Evolutionary conservation across 2,329 filamentous ascomycete species (phyloP).

Genomic region (Botrytis porri): DNA sequence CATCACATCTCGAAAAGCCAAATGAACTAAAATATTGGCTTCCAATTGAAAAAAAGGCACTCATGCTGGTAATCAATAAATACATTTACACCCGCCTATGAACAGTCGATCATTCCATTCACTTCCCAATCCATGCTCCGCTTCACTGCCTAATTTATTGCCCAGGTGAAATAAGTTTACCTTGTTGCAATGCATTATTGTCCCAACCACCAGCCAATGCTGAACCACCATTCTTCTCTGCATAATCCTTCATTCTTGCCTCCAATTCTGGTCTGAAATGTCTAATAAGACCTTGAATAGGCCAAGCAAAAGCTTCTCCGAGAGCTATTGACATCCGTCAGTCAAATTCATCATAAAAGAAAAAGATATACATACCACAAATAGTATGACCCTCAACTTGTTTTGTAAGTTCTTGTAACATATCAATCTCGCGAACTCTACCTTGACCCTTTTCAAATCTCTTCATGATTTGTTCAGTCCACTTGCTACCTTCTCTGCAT

Average conservation of each 20-base stretch:
- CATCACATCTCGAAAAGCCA: neutral
- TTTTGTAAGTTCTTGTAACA: constrained; percentile 98
- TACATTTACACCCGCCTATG: constrained; percentile 34
- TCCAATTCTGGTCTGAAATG: constrained; percentile 97
- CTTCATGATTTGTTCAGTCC: constrained; percentile 98
- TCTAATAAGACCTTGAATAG: constrained; percentile 94
- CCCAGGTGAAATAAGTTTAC: constrained; percentile 82
- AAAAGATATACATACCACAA: constrained; percentile 64
- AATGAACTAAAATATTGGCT: constrained; percentile 18
- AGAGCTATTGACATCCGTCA: constrained; percentile 55
- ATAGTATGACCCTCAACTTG: constrained; percentile 99
- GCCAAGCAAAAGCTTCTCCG: constrained; percentile 98
- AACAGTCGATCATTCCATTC: constrained; percentile 27
- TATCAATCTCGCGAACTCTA: constrained; percentile 91
- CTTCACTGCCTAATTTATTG: constrained; percentile 58
- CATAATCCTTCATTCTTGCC: constrained; percentile 80
- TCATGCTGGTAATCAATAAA: constrained; percentile 33
- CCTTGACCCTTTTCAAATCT: constrained; percentile 91
- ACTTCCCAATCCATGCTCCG: constrained; percentile 16
- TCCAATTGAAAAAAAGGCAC: constrained; percentile 20
- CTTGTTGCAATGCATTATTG: constrained; percentile 70
- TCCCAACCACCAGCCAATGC: constrained; percentile 86
- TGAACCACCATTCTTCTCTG: constrained; percentile 67
- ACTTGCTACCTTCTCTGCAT: constrained; percentile 98
- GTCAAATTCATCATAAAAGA: neutral